Evolutionary conservation across 2,329 filamentous ascomycete genomes (phyloP).

Genomic region (Ophiocordyceps camponoti-floridani): DNA sequence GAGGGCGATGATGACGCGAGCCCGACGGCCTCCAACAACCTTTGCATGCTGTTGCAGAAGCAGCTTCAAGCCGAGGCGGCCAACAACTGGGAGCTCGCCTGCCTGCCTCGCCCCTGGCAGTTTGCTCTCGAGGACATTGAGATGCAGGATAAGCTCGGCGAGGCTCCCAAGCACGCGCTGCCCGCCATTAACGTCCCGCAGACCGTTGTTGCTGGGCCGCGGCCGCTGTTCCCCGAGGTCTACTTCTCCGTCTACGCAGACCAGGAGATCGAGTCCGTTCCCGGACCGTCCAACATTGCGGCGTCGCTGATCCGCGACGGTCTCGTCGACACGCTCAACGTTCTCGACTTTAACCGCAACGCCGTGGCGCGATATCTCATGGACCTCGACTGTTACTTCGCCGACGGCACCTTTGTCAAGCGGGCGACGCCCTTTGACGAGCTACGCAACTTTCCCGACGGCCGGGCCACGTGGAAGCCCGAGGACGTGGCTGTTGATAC

Average conservation of each 20-base stretch:
- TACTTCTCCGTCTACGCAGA: conserved; percentile 84
- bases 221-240: conserved; percentile 74
- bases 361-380: conserved; percentile 76
- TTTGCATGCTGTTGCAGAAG: conserved; percentile 68
- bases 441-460: conserved; percentile 48
- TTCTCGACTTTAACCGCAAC: conserved; percentile 82
- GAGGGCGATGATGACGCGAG: conserved; percentile 36
- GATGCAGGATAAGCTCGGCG: conserved; percentile 38
- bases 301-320: conserved; percentile 72
- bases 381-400: conserved; percentile 88
- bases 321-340: conserved; percentile 83
- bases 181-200: conserved; percentile 61
- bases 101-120: conserved; percentile 50
- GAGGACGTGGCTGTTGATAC: conserved; percentile 96
- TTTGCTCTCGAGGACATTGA: conserved; percentile 43
- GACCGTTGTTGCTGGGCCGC: conserved; percentile 54
- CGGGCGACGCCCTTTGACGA: conserved; percentile 86
- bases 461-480: conserved; percentile 77
- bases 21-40: conserved; percentile 44
- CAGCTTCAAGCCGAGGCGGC: conserved; percentile 65
- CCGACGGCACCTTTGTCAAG: conserved; percentile 78
- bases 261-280: conserved; percentile 80
- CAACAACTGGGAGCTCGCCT: conserved; percentile 56
- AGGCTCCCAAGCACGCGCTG: conserved; percentile 55
- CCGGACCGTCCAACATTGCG: conserved; percentile 55